Conservation (phyloP, 345 rosid genomes). For the Eucalyptus tenuipes region DNA sequence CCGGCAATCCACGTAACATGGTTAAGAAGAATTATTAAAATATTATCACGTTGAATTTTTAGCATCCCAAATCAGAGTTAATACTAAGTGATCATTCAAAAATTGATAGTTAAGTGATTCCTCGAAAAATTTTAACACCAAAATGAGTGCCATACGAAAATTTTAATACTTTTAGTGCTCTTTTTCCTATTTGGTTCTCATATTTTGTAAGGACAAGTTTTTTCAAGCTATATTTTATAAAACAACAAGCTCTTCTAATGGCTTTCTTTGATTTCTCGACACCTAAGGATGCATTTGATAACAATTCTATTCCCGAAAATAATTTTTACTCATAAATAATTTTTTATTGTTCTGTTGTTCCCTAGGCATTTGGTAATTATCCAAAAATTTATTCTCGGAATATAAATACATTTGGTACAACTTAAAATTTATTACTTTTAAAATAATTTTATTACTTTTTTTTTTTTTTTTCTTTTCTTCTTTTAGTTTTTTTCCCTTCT, state of each 20-base stretch:
- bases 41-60: rapidly evolving
- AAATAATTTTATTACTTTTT: too few relatives aligned
- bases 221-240: not conserved
- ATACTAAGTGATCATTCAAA: too few relatives aligned
- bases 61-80: not conserved
- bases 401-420: too few relatives aligned
- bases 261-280: not conserved
- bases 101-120: too few relatives aligned
- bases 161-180: not conserved
- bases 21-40: not conserved
- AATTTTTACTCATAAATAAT: rapidly evolving
- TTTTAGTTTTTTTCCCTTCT: too few relatives aligned
- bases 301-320: rapidly evolving
- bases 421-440: too few relatives aligned
- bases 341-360: too few relatives aligned
- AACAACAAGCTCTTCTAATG: not conserved
- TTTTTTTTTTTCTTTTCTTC: too few relatives aligned
- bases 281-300: not conserved
- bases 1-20: not conserved
- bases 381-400: rapidly evolving
- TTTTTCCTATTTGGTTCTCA: not conserved
- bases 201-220: not conserved
- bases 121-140: too few relatives aligned
- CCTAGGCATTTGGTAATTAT: too few relatives aligned
- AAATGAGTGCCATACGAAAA: not conserved